Base-by-base conservation (phyloP, 768 basidiomycete species). In the Clitopilus passeckerianus region DNA sequence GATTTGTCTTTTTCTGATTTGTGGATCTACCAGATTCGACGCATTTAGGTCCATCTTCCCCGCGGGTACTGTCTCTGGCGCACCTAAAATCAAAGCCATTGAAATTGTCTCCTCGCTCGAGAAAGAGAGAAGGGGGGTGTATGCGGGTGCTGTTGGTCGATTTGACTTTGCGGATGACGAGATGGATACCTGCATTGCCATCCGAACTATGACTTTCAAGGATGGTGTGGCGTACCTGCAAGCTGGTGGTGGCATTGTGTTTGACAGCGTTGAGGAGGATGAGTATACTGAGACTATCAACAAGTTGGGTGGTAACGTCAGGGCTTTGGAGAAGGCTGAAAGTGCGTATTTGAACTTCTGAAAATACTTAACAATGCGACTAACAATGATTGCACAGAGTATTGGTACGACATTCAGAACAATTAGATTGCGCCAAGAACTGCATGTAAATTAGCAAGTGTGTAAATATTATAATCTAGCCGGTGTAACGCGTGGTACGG, bases 31-130 rank as follows among this genome's bases (percentile, higher is more conserved):
- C 64, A 95, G 95, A 64, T 99, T 98, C 68, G 96, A 98, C 70
- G 97, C 97, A 0, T 98, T 99, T 83, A 86, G 96, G 9, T 98
- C 96, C 22, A 98, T 99, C 63, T 98, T 99, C 79, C 97, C 97
- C 1, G 95, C 96, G 16, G 97, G 97, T 0, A 99, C 97, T 1
- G 97, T 99, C 23, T 98, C 96, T 0, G 97, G 97, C 22, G 97
- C 97, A 33, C 97, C 97, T 1, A 99, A 99, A 75, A 95, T 99
- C 73, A 97, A 96, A 71, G 97, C 97, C 0, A 93, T 99, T 62
- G 93, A 99, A 71, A 86, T 99, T 43, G 77, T 99, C 27, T 87
- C 87, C 5, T 86, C 85, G 18, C 74, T 98, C 54, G 97, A 98
- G 70, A 82, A 87, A 66, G 93, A 98, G 72, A 85, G 86, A 23